These are phyloP conservation scores for Trichoderma sp. DNA, from an alignment of 2,329 filamentous ascomycete genomes.

Conservation along the genomic window DNA sequence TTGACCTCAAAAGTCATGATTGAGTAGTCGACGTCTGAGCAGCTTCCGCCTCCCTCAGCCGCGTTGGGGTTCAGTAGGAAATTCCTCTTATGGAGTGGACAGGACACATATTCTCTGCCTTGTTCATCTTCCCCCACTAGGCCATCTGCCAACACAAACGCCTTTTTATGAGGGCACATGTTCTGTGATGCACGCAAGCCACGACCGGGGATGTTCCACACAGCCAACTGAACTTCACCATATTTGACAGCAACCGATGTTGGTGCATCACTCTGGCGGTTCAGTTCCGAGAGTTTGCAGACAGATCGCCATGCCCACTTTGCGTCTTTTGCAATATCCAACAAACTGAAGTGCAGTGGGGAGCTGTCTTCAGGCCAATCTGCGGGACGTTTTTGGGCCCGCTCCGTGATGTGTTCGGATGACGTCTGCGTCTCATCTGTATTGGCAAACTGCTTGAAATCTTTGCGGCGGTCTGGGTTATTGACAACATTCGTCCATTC, in stretches of 20 bases:
- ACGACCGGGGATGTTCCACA: constrained; percentile 79
- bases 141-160: constrained; percentile 86
- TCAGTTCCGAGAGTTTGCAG: constrained; percentile 69
- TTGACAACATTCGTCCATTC: constrained; percentile 86
- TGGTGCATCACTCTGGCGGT: constrained; percentile 44
- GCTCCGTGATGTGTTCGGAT: constrained; percentile 71
- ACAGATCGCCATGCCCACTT: constrained; percentile 75
- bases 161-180: constrained; percentile 92
- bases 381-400: constrained; percentile 71
- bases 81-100: constrained; percentile 88
- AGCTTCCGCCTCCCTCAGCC: constrained; percentile 67
- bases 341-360: constrained; percentile 71
- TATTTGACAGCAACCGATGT: constrained; percentile 69
- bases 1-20: constrained; percentile 83
- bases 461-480: constrained; percentile 64
- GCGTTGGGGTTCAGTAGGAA: constrained; percentile 65
- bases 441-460: constrained; percentile 84
- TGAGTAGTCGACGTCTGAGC: constrained; percentile 64
- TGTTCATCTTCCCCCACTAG: constrained; percentile 68
- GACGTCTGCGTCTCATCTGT: constrained; percentile 68
- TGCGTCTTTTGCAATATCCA: constrained; percentile 57
- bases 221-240: constrained; percentile 83
- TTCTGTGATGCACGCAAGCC: constrained; percentile 84
- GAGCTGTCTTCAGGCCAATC: constrained; percentile 73
- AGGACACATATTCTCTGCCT: constrained; percentile 58